These are phyloP conservation scores for Alternaria rosae DNA, from an alignment of 2,329 filamentous ascomycete genomes.

Conservation along the genomic window DNA sequence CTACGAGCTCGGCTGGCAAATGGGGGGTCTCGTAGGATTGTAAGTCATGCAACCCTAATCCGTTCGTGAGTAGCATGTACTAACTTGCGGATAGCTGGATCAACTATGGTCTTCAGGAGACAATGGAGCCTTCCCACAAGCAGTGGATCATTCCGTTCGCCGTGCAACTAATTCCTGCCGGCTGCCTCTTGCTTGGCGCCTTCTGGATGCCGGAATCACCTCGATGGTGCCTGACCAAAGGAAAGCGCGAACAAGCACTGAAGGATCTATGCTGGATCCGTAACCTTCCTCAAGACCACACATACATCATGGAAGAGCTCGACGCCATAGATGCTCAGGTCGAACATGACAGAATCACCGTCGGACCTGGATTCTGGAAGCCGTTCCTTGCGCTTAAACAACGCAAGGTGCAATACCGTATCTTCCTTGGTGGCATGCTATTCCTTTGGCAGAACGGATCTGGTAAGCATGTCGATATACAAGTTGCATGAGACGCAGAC, in stretches of 20 bases:
- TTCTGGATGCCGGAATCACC: conserved; percentile 55
- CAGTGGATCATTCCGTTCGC: conserved; percentile 62
- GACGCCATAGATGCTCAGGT: conserved; percentile 73
- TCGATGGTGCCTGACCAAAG: conserved; percentile 54
- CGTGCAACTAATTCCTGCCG: conserved; percentile 72
- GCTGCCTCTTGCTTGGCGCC: conserved; percentile 60
- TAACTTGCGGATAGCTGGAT: conserved; percentile 38
- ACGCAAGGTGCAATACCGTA: conserved; percentile 70
- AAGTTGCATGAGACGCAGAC: conserved; percentile 31
- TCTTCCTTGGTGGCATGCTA: conserved; percentile 76
- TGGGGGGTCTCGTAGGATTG: conserved; percentile 41
- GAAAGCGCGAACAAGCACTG: conserved; percentile 51
- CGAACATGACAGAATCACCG: conserved; percentile 67
- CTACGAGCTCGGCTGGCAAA: conserved; percentile 60
- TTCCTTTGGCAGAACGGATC: conserved; percentile 78
- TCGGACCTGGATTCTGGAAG: conserved; percentile 78
- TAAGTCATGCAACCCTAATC: conserved; percentile 26
- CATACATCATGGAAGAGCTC: conserved; percentile 78
- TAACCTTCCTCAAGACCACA: conserved; percentile 62
- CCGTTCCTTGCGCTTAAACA: conserved; percentile 39
- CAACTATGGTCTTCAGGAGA: conserved; percentile 56
- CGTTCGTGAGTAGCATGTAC: conserved; percentile 53
- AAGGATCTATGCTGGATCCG: conserved; percentile 68
- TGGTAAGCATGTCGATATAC: conserved; percentile 32
- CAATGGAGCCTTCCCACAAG: conserved; percentile 52